Evolutionary conservation across 176 grass and related monocot species (phyloP).

Genomic region (Musa acuminata): DNA sequence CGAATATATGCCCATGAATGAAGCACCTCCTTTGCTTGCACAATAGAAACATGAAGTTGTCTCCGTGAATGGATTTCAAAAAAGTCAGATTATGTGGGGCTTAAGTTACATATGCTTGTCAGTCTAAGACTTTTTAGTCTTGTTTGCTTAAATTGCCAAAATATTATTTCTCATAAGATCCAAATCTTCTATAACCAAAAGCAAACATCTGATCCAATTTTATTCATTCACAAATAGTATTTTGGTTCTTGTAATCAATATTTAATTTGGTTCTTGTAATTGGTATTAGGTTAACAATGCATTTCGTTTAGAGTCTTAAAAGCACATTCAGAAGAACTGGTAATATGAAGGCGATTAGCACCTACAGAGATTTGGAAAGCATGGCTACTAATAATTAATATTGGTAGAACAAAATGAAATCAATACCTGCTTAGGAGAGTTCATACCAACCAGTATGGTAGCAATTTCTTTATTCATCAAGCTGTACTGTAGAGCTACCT

Average conservation of each 20-base stretch:
- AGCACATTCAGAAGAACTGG: neutral
- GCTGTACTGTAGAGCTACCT: conserved; percentile 79
- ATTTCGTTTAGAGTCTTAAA: neutral
- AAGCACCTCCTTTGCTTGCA: too few relatives aligned
- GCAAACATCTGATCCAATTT: too few relatives aligned
- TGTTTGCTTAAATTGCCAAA: neutral
- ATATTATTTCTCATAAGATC: neutral
- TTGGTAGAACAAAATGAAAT: neutral
- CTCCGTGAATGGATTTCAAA: neutral
- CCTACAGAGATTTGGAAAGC: too few relatives aligned
- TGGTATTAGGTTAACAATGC: neutral
- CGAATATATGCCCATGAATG: too few relatives aligned
- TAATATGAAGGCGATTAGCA: neutral
- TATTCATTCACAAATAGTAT: neutral
- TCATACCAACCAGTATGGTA: conserved; percentile 86
- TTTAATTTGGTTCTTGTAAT: neutral
- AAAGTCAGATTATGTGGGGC: neutral
- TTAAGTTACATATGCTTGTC: neutral
- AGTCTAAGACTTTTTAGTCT: neutral
- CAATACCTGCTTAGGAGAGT: conserved; percentile 60
- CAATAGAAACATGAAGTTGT: too few relatives aligned
- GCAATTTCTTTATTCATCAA: conserved; percentile 82
- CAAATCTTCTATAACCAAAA: neutral
- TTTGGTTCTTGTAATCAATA: neutral
- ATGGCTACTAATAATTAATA: too few relatives aligned